Conservation (phyloP, 306 rosid genomes). For the Castanea sativa region DNA sequence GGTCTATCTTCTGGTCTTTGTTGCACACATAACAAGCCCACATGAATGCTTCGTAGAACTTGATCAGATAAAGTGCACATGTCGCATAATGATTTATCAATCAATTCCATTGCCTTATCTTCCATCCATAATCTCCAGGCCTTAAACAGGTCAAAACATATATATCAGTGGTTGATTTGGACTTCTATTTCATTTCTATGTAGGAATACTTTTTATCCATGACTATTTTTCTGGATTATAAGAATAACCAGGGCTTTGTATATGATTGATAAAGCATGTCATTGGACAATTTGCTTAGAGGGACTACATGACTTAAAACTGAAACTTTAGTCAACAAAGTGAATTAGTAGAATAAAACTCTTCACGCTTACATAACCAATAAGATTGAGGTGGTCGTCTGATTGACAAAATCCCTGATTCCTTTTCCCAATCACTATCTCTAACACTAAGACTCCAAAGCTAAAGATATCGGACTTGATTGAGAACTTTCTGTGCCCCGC, state of each 20-base stretch:
- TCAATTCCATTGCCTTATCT: background rate
- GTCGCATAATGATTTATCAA: constrained; percentile 27
- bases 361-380: constrained; percentile 42
- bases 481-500: constrained; percentile 36
- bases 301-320: too few species aligned
- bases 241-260: too few species aligned
- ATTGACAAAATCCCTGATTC: constrained; percentile 33
- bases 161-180: too few species aligned
- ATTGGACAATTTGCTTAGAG: too few species aligned
- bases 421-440: constrained; percentile 56
- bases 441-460: constrained; percentile 41
- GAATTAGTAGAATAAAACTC: too few species aligned
- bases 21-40: constrained; percentile 54
- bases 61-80: background rate
- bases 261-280: too few species aligned
- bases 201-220: too few species aligned
- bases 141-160: background rate
- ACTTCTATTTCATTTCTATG: too few species aligned
- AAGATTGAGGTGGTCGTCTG: constrained; percentile 30
- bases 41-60: constrained; percentile 41
- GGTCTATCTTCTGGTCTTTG: constrained; percentile 49
- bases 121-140: constrained; percentile 31
- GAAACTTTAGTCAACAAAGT: too few species aligned
- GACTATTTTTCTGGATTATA: too few species aligned
- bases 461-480: constrained; percentile 40